A percentile compares a stretch with the other conserved stretches of the same genome.
phyloP scores from a whole-genome alignment of 2,329 filamentous ascomycete genomes.

The Ceratocystis variospora region DNA sequence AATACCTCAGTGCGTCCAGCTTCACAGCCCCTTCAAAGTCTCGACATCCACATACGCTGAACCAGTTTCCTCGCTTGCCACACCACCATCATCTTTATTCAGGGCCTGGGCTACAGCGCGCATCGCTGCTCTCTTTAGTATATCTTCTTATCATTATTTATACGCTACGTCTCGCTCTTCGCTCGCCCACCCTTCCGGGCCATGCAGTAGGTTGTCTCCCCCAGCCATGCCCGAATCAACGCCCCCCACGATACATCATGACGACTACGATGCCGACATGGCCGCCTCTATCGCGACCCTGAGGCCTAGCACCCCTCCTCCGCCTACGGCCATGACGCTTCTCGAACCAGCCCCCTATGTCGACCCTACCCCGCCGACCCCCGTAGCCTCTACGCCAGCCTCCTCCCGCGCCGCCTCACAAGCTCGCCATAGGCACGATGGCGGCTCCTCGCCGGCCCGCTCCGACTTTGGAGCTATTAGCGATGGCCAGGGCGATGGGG shows the following conservation, averaged over 20 bases:
- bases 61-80: too few relatives aligned
- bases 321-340: conserved; percentile 31
- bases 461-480: conserved; percentile 38
- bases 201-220: background rate
- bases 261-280: conserved; percentile 3
- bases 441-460: conserved; percentile 35
- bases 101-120: background rate
- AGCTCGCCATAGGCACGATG: conserved; percentile 28
- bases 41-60: background rate
- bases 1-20: background rate
- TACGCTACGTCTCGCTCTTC: background rate
- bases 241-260: conserved; percentile 4
- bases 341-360: conserved; percentile 38
- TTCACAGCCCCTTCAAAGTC: background rate
- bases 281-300: conserved; percentile 35
- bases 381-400: conserved; percentile 39
- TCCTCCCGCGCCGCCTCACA: conserved; percentile 48
- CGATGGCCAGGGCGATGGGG: conserved; percentile 39
- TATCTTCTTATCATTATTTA: background rate
- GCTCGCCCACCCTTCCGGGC: background rate
- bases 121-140: background rate
- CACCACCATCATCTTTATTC: background rate
- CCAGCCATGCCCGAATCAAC: conserved; percentile 4
- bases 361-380: conserved; percentile 46
- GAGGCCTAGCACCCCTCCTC: conserved; percentile 32